phyloP scores from a whole-genome alignment of 2,329 filamentous ascomycete species.

The Remersonia thermophila region DNA sequence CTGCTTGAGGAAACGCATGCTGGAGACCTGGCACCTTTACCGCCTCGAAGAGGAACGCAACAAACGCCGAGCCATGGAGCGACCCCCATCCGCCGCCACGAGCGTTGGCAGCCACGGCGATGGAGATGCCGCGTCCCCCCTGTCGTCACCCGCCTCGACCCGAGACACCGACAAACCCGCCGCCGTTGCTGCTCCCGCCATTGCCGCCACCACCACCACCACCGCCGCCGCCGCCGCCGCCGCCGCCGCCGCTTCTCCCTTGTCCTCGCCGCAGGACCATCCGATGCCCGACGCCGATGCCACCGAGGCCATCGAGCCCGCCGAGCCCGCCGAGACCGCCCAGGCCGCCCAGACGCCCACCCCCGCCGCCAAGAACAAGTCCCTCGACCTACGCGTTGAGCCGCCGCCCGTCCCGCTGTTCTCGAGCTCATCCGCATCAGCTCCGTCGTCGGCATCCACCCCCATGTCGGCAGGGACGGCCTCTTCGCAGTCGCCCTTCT shows the following conservation, averaged over 20 bases:
- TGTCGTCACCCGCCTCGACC: conserved; percentile 7
- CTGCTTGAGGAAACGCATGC: conserved; percentile 35
- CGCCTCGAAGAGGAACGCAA: conserved; percentile 29
- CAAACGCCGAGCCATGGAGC: conserved; percentile 18
- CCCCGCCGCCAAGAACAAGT: conserved; percentile 23
- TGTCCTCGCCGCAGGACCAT: conserved; percentile 11
- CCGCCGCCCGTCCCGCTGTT: conserved; percentile 41
- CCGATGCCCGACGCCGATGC: conserved; percentile 27
- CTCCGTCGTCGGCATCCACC: conserved; percentile 25
- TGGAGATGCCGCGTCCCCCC: conserved; percentile 15
- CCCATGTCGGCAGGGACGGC: conserved; percentile 35
- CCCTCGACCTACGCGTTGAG: conserved; percentile 40
- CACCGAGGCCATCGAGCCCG: no score
- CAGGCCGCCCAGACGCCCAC: no score
- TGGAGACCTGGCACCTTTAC: conserved; percentile 35
- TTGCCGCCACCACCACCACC: neutral
- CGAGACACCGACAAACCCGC: conserved; percentile 8
- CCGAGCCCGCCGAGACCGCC: no score
- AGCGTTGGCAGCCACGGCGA: conserved; percentile 29
- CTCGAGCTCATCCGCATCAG: conserved; percentile 31
- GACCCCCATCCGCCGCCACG: conserved; percentile 25
- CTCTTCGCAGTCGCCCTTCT: conserved; percentile 38
- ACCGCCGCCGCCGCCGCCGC: neutral
- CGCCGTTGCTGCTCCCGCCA: neutral
- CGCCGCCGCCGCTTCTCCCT: neutral